Conservation (phyloP, 2,329 filamentous ascomycete genomes). For the Leptosphaerulina australis region DNA sequence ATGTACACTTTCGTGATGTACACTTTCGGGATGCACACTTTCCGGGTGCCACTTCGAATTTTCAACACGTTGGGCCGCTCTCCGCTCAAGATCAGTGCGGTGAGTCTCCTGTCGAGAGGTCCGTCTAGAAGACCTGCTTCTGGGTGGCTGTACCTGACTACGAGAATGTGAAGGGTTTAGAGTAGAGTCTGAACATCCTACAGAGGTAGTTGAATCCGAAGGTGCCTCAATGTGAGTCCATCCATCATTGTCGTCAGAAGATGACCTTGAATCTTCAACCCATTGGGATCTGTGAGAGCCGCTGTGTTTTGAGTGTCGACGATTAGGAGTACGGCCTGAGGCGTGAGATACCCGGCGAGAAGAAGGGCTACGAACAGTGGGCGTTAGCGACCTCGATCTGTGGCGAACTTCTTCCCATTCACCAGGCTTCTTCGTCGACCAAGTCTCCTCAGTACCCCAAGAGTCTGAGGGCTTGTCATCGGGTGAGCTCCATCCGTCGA, state of each 20-base stretch:
- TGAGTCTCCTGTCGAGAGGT: neutral
- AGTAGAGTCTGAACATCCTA: slow-evolving; percentile 20
- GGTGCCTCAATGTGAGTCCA: slow-evolving; percentile 12
- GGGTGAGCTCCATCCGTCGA: slow-evolving; percentile 19
- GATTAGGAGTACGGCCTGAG: neutral
- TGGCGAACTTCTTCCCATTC: slow-evolving; percentile 3
- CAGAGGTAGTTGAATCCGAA: slow-evolving; percentile 14
- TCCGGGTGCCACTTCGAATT: neutral
- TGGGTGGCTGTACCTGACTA: slow-evolving; percentile 3
- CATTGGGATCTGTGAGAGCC: slow-evolving; percentile 1
- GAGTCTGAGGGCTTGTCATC: slow-evolving; percentile 22
- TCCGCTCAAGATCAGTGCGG: slow-evolving; percentile 4
- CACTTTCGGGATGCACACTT: neutral
- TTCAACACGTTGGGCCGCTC: neutral
- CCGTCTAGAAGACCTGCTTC: neutral
- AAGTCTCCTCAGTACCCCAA: slow-evolving; percentile 29
- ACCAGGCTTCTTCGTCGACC: slow-evolving; percentile 12
- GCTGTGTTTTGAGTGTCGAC: neutral
- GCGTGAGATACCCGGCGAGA: neutral
- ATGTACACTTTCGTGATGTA: neutral
- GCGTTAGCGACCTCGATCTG: neutral
- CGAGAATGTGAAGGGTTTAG: slow-evolving; percentile 18
- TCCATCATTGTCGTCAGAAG: slow-evolving; percentile 16
- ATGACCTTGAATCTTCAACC: slow-evolving; percentile 1
- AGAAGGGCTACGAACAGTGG: neutral